Evolutionary conservation across 768 basidiomycete genomes (phyloP), one percentile per base, ranked within the genome.

Genomic region (Pleurotus citrinopileatus): DNA sequence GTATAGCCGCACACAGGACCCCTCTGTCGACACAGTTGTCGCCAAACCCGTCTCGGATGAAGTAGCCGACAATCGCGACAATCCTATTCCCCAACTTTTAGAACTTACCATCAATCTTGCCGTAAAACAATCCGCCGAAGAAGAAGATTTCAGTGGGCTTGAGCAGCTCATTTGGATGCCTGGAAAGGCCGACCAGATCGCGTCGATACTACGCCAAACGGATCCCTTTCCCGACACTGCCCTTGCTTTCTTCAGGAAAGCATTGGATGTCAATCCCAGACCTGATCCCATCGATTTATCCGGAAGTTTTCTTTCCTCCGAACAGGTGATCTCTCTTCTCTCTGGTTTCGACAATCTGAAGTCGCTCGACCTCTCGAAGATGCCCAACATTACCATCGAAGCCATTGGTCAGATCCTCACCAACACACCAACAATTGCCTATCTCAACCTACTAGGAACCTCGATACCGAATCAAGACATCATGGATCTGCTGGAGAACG

Each of bases 161-260:
- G 69, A 69, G 44, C 56, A 59, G 2, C 36, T 72, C 25, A 22
- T 68, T 22, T 65, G 63, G 67, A 54, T 66, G 27, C 67, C 70
- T 3, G 66, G 60, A 0, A 73, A 68, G 56, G 61, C 63, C 0
- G 22, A 45, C 3, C 50, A 44, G 7, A 60, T 71, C 12, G 43
- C 56, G 42, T 22, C 54, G 0, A 37, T 61, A 19, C 58, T 73
- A 2, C 63, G 55, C 9, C 17, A 52, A 10, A 52, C 54, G 22
- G 42, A 52, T n/a, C n/a, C n/a, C n/a, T n/a, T n/a, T n/a, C n/a
- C n/a, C n/a, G n/a, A n/a, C n/a, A n/a, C n/a, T n/a, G n/a, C n/a
- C n/a, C n/a, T n/a, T n/a, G n/a, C n/a, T n/a, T n/a, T n/a, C n/a
- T n/a, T n/a, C n/a, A n/a, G n/a, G n/a, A n/a, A n/a, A n/a, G n/a